A percentile compares a stretch with the other conserved stretches of the same genome.
Evolutionary conservation across 1,139 yeast species (phyloP).

Genomic region (Scheffersomyces titani): DNA sequence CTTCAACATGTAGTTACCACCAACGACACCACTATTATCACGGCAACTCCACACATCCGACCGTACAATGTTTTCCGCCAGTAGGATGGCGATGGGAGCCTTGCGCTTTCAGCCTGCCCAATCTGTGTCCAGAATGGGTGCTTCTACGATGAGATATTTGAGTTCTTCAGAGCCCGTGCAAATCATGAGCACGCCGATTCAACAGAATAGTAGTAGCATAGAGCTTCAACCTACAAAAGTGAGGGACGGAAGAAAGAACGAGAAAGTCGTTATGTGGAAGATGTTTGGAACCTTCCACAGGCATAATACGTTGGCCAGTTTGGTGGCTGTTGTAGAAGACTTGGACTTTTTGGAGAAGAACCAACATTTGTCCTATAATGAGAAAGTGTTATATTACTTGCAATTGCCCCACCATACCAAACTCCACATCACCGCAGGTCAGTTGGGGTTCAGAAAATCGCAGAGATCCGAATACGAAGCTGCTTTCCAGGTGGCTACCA

Average conservation of each 20-base stretch:
- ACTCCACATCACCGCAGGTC: conserved; percentile 68
- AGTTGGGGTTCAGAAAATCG: conserved; percentile 73
- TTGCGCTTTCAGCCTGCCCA: neutral
- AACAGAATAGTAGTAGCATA: neutral
- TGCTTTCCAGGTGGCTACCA: conserved; percentile 80
- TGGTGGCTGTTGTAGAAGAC: conserved; percentile 73
- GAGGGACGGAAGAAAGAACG: conserved; percentile 18
- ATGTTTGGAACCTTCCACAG: conserved; percentile 75
- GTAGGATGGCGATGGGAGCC: neutral
- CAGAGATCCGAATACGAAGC: conserved; percentile 94
- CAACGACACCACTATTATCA: neutral
- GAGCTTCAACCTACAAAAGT: conserved; percentile 3
- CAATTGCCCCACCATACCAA: conserved; percentile 78
- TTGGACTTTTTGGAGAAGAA: conserved; percentile 57
- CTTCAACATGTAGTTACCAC: neutral
- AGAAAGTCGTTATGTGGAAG: conserved; percentile 57
- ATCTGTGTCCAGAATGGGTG: neutral
- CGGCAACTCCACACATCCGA: neutral
- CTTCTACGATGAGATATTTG: neutral
- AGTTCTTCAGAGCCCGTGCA: neutral
- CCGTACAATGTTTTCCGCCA: neutral
- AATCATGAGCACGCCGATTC: neutral
- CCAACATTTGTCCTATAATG: conserved; percentile 62
- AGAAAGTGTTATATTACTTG: conserved; percentile 74
- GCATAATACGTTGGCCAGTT: conserved; percentile 81